Base-by-base conservation (phyloP, 768 basidiomycete species). In the Mycena olivaceomarginata region DNA sequence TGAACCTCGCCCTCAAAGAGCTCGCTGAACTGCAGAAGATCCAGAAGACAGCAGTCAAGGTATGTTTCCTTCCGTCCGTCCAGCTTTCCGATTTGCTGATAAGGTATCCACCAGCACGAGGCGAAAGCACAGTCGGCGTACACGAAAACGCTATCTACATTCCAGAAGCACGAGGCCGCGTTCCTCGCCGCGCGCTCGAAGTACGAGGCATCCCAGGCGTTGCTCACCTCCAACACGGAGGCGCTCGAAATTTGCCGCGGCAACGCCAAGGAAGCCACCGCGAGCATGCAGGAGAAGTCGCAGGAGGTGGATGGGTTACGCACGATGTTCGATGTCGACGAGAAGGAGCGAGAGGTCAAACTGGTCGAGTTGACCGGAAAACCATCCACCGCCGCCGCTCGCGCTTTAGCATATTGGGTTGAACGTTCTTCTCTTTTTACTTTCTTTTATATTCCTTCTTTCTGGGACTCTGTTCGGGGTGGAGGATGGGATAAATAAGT, bases 251-350 rank as follows among this genome's bases (percentile, higher is more conserved):
- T 86, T 1, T 85, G 90, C 22, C 88, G 90, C 59, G 87, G 89
- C 37, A 91, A 90, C 9, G 92, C 93, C 4, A 87, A 83, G 68
- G 90, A 93, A 67, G 89, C 91, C 31, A 94, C 94, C 1, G 88
- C 91, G 67, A 90, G 89, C 79, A 86, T 96, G 69, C 89, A 92
- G 67, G 92, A 93, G 70, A 96, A 96, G 87, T 90, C 90, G n/a
- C 89, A 91, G 70, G 94, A 96, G 80, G 89, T 97, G 2, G 94
- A 96, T 79, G 89, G 89, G 77, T 82, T 96, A 67, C 87, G 94
- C 41, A 86, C 88, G 22, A 89, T 92, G 80, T 93, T 94, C 82
- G 91, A 90, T 46, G 92, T 92, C 10, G 95, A 96, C 79, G 95
- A 96, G 86, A 89, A 91, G 70, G 94, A 94, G 83, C 87, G 94